Evolutionary conservation across 1,139 yeast genomes (phyloP), one percentile per base, ranked within the genome.

Genomic region (Kodamaea anthophila): DNA sequence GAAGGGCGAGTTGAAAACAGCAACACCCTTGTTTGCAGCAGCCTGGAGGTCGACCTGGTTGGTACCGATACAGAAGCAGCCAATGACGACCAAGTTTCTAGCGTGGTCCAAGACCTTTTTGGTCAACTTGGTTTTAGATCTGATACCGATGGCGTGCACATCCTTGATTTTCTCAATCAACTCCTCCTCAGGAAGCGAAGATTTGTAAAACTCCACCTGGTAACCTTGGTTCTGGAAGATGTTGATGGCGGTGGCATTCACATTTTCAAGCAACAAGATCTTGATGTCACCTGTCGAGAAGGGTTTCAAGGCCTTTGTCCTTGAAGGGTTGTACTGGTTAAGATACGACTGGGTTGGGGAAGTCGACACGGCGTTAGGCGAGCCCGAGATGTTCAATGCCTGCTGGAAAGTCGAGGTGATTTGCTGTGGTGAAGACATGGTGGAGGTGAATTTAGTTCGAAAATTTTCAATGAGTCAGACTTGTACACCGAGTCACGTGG

Each of bases 1-100:
- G 67, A 93, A 91, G 35, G 99, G 99, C 21, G 98, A 91, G 71
- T 91, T 91, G 79, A 91, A 91, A 18, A 91, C 98, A 30, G 97
- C 88, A 58, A 88, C 74, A 65, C 99, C 99, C 30, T 75, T 72
- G 51, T 80, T 76, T 41, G 97, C 96, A 37, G 99, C 99, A 48
- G 58, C 83, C 43, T 83, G 85, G 44, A 91, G 72, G 56, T 91
- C 93, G 35, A 91, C 99, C 66, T 91, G 99, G 65, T 91, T 91
- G 36, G 98, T 93, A 51, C 99, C 99, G 49, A 91, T 91, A 70
- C 99, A 91, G 82, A 91, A 91, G 67, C 99, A 91, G 35, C 99
- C 99, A 59, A 93, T 70, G 25, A 77, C 88, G 19, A 85, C 86
- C 59, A 91, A 71, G 64, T 91, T 85, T 55, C 79, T 81, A 33